Evolutionary conservation across 1,139 yeast species (phyloP).

Genomic region (Saccharomyces pastorianus): DNA sequence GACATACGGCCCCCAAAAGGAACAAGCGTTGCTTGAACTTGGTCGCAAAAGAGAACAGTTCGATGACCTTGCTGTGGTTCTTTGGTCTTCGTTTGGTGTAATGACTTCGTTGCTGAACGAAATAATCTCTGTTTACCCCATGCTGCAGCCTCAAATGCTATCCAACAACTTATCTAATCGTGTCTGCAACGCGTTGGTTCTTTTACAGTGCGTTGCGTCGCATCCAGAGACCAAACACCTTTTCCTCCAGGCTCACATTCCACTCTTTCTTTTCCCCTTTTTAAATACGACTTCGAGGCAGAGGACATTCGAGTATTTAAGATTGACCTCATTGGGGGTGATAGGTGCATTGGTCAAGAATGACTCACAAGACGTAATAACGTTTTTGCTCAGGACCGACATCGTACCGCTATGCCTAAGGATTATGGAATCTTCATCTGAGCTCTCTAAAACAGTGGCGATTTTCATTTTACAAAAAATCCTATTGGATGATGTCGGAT

Average conservation of each 20-base stretch:
- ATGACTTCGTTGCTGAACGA: constrained; percentile 89
- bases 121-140: constrained; percentile 82
- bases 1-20: constrained; percentile 83
- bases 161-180: constrained; percentile 85
- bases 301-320: constrained; percentile 84
- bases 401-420: constrained; percentile 89
- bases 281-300: constrained; percentile 86
- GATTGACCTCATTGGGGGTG: constrained; percentile 89
- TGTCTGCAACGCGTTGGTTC: constrained; percentile 91
- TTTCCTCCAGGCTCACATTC: constrained; percentile 83
- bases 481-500: constrained; percentile 82
- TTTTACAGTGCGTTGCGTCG: constrained; percentile 93
- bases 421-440: constrained; percentile 93
- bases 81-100: constrained; percentile 96
- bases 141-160: constrained; percentile 77
- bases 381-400: constrained; percentile 83
- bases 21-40: constrained; percentile 81
- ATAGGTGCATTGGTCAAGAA: constrained; percentile 95
- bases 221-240: constrained; percentile 82
- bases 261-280: constrained; percentile 86
- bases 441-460: constrained; percentile 90
- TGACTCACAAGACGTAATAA: constrained; percentile 91
- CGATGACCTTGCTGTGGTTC: constrained; percentile 83
- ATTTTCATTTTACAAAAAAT: constrained; percentile 91
- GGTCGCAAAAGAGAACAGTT: constrained; percentile 93